Conservation (phyloP, 2,329 filamentous ascomycete genomes). For the Penicillium polonicum region DNA sequence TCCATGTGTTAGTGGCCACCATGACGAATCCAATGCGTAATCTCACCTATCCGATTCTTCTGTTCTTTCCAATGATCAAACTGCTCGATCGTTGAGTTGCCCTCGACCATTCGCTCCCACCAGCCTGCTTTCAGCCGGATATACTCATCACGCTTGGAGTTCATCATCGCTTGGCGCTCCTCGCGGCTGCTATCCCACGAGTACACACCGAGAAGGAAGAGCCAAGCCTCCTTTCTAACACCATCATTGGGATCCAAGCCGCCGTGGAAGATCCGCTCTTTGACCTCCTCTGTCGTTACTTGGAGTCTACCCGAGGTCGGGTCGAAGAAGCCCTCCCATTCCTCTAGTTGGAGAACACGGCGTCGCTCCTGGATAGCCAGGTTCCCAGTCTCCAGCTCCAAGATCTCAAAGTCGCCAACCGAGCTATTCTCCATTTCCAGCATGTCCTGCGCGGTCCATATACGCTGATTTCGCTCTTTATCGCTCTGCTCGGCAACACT, state of each 20-base stretch:
- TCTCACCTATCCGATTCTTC: slow-evolving; percentile 85
- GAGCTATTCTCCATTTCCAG: slow-evolving; percentile 92
- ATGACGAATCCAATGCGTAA: background rate
- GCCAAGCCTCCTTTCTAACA: slow-evolving; percentile 93
- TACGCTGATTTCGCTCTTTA: slow-evolving; percentile 75
- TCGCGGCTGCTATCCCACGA: slow-evolving; percentile 89
- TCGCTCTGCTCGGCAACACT: slow-evolving; percentile 97
- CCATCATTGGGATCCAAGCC: slow-evolving; percentile 86
- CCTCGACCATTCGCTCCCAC: slow-evolving; percentile 92
- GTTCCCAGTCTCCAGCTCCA: slow-evolving; percentile 73
- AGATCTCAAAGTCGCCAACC: slow-evolving; percentile 91
- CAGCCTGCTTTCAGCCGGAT: slow-evolving; percentile 89
- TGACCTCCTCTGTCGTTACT: slow-evolving; percentile 86
- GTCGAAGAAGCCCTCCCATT: slow-evolving; percentile 94
- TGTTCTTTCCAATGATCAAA: slow-evolving; percentile 98
- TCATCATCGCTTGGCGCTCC: slow-evolving; percentile 78
- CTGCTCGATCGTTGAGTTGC: slow-evolving; percentile 74
- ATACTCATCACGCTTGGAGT: slow-evolving; percentile 87
- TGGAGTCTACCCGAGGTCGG: slow-evolving; percentile 68
- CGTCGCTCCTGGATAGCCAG: slow-evolving; percentile 74
- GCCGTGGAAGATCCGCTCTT: slow-evolving; percentile 95
- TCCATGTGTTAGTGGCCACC: slow-evolving; percentile 36
- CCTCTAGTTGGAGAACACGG: slow-evolving; percentile 72
- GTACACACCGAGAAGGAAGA: slow-evolving; percentile 87
- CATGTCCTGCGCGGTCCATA: slow-evolving; percentile 91